A percentile compares a stretch with the other conserved stretches of the same genome.
Conservation (phyloP, 176 grass and related monocot genomes). For the Guadua angustifolia region DNA sequence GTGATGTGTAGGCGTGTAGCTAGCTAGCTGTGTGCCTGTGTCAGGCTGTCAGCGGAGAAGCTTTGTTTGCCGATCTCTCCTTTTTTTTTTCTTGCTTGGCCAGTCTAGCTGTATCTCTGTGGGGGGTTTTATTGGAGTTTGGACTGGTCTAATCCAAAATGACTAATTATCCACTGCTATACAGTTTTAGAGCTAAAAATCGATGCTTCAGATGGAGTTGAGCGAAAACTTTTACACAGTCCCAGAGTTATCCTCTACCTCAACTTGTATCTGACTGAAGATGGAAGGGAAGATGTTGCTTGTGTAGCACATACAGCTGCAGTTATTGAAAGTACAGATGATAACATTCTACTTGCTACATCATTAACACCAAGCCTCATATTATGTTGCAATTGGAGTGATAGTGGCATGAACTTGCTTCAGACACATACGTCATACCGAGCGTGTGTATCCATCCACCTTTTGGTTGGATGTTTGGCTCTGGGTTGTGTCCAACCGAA, state of each 20-base stretch:
- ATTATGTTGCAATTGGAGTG: not conserved
- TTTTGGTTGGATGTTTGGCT: constrained; percentile 29
- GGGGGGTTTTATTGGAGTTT: not conserved
- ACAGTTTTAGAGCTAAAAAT: not conserved
- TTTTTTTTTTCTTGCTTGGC: constrained; percentile 21
- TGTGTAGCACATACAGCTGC: constrained; percentile 20
- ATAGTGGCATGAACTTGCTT: not conserved
- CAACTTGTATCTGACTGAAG: not conserved
- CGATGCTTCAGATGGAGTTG: not conserved
- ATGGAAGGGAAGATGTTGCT: constrained; percentile 36
- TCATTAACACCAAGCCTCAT: not conserved
- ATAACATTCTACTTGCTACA: constrained; percentile 26
- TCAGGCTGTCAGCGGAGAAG: constrained; percentile 27
- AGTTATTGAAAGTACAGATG: constrained; percentile 21
- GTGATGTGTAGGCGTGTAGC: not conserved
- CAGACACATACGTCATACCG: not conserved
- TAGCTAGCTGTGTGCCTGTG: constrained; percentile 27
- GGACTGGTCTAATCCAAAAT: constrained; percentile 1
- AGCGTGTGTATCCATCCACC: constrained; percentile 16
- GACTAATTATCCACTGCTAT: not conserved
- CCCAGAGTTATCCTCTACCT: not conserved
- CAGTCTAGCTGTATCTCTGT: not conserved
- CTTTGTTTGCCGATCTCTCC: constrained; percentile 35
- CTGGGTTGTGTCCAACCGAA: not conserved
- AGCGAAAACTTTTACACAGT: not conserved